Percentiles rank a stretch among this genome's conserved stretches.
Evolutionary conservation across 2,329 filamentous ascomycete species (phyloP).

Genomic region (Phaeosphaeriaceae sp.): DNA sequence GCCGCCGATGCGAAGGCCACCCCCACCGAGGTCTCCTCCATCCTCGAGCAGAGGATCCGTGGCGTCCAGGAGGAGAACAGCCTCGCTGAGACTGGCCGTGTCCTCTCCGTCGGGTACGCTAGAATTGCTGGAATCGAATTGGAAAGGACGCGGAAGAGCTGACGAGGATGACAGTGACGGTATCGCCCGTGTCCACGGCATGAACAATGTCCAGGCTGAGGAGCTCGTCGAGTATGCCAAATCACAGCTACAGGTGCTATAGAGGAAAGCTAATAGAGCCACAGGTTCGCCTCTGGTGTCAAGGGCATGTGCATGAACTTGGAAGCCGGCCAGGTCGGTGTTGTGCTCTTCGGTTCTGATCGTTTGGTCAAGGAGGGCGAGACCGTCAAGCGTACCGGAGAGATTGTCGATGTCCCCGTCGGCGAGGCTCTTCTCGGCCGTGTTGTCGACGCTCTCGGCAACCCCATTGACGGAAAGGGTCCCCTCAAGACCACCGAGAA

Average conservation of each 20-base stretch:
- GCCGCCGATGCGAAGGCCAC: conserved; percentile 92
- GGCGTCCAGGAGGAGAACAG: conserved; percentile 96
- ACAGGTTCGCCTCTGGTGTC: conserved; percentile 97
- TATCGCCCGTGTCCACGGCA: conserved; percentile 99
- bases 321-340: conserved; percentile 99
- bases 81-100: conserved; percentile 97
- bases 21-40: conserved; percentile 98
- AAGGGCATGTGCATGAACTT: conserved; percentile 99
- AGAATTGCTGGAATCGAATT: conserved; percentile 39
- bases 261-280: conserved; percentile 36
- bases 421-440: conserved; percentile 92
- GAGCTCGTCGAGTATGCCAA: conserved; percentile 96
- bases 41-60: conserved; percentile 98
- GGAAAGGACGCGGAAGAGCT: conserved; percentile 36
- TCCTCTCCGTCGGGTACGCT: conserved; percentile 97
- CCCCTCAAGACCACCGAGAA: conserved; percentile 90
- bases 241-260: conserved; percentile 13
- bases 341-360: conserved; percentile 99
- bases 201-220: conserved; percentile 99
- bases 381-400: conserved; percentile 98
- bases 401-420: conserved; percentile 98
- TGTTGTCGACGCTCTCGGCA: conserved; percentile 97
- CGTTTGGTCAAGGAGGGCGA: conserved; percentile 99
- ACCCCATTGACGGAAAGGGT: conserved; percentile 99
- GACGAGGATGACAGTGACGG: conserved; percentile 78